Percentiles rank a stretch among this genome's conserved stretches.
These are phyloP conservation scores for Nicotiana obtusifolia DNA, from an alignment of 257 asterid genomes.

Conservation along the genomic window DNA sequence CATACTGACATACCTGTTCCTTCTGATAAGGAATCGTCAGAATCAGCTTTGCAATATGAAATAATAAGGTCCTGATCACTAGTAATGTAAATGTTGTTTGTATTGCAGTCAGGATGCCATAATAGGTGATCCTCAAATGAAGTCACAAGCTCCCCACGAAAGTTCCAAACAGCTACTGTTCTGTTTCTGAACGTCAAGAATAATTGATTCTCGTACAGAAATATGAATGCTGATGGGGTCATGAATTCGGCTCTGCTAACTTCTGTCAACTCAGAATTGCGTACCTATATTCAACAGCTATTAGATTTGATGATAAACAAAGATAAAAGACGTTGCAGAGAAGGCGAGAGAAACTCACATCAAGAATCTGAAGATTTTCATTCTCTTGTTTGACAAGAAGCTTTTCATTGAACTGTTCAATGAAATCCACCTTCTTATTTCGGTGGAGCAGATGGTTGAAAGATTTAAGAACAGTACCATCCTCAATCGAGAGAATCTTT, in stretches of 20 bases:
- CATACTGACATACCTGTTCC: conserved; percentile 52
- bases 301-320: not conserved
- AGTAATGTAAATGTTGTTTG: conserved; percentile 91
- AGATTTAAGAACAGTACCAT: conserved; percentile 65
- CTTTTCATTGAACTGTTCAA: conserved; percentile 58
- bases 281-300: conserved; percentile 48
- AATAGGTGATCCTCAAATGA: conserved; percentile 92
- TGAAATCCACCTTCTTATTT: conserved; percentile 23
- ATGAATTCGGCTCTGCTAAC: conserved; percentile 88
- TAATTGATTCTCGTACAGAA: conserved; percentile 86
- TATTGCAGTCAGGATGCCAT: conserved; percentile 98
- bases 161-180: conserved; percentile 96
- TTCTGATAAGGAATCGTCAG: conserved; percentile 76
- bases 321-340: not conserved
- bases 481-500: conserved; percentile 86
- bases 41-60: conserved; percentile 82
- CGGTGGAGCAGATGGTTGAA: conserved; percentile 23
- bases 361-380: conserved; percentile 25
- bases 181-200: conserved; percentile 91
- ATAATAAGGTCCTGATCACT: conserved; percentile 96
- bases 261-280: conserved; percentile 79
- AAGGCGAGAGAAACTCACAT: conserved; percentile 6
- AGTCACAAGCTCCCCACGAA: conserved; percentile 97
- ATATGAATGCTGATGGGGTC: conserved; percentile 98
- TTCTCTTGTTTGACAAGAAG: conserved; percentile 58